phyloP scores from a whole-genome alignment of 352 stramenopile species.

The Blastocystis sp. region DNA sequence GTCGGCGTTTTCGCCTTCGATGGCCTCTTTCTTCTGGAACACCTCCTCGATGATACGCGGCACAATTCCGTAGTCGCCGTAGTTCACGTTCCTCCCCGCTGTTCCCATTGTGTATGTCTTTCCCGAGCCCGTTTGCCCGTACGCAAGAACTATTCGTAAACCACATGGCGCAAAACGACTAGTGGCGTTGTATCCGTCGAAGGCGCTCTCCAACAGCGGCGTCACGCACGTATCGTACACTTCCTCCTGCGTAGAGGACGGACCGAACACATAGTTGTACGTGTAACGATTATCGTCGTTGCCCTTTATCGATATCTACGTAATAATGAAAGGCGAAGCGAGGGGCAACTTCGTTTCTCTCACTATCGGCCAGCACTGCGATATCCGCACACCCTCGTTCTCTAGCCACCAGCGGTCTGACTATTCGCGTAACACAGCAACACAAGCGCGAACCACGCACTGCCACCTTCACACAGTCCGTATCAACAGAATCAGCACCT shows the following conservation, averaged over 20 bases:
- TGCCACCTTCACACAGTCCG: constrained; percentile 66
- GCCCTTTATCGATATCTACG: constrained; percentile 79
- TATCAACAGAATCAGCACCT: background rate
- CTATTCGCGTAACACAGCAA: background rate
- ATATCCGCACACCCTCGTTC: constrained; percentile 58
- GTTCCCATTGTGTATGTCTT: constrained; percentile 94
- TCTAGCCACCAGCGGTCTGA: constrained; percentile 61
- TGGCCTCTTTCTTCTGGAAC: constrained; percentile 69
- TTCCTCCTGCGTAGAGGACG: constrained; percentile 82
- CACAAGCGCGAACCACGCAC: constrained; percentile 26
- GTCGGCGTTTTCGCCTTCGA: constrained; percentile 76
- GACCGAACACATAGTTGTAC: constrained; percentile 85
- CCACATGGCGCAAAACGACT: background rate
- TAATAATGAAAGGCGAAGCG: background rate
- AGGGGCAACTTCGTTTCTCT: constrained; percentile 10
- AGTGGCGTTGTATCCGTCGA: constrained; percentile 72
- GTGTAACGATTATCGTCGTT: constrained; percentile 85
- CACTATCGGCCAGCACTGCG: constrained; percentile 18
- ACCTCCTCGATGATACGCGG: constrained; percentile 83
- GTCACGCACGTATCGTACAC: constrained; percentile 82
- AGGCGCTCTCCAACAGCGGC: constrained; percentile 80
- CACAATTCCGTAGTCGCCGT: constrained; percentile 83
- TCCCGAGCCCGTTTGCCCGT: constrained; percentile 86
- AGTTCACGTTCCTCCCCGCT: constrained; percentile 77
- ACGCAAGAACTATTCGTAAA: constrained; percentile 81